Conservation (phyloP, 2,329 filamentous ascomycete genomes). For the Reticulascus tulasneorum region DNA sequence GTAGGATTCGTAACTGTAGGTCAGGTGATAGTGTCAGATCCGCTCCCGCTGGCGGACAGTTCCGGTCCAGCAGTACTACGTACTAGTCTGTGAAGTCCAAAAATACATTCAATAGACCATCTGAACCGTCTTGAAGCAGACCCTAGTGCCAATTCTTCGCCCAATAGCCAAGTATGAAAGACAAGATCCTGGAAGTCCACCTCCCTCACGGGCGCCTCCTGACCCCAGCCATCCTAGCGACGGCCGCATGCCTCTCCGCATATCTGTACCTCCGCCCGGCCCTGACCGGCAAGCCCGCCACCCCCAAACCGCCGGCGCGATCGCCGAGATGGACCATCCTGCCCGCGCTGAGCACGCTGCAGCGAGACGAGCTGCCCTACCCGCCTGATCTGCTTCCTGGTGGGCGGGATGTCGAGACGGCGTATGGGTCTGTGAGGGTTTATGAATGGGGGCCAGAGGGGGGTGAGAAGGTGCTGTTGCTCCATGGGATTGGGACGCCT, state of each 20-base stretch:
- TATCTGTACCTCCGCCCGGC: conserved; percentile 27
- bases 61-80: too few species aligned
- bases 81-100: too few species aligned
- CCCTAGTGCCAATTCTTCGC: too few species aligned
- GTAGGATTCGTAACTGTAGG: too few species aligned
- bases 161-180: too few species aligned
- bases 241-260: conserved; percentile 28
- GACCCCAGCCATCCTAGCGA: conserved; percentile 11
- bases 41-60: too few species aligned
- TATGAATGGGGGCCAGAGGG: conserved; percentile 77
- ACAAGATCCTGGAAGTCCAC: conserved; percentile 4
- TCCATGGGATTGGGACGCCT: conserved; percentile 81
- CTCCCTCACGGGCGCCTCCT: conserved; percentile 7
- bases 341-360: conserved; percentile 11
- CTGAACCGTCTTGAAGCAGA: too few species aligned
- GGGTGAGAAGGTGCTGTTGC: conserved; percentile 67
- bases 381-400: conserved; percentile 68
- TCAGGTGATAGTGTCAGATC: too few species aligned
- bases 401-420: conserved; percentile 61
- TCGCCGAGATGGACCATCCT: conserved; percentile 11
- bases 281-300: conserved; percentile 2
- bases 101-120: too few species aligned
- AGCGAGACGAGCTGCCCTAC: conserved; percentile 50
- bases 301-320: conserved; percentile 9
- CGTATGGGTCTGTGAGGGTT: conserved; percentile 67